Evolutionary conservation across 345 rosid genomes (phyloP), one percentile per base, ranked within the genome.

Genomic region (Citrus sp.): DNA sequence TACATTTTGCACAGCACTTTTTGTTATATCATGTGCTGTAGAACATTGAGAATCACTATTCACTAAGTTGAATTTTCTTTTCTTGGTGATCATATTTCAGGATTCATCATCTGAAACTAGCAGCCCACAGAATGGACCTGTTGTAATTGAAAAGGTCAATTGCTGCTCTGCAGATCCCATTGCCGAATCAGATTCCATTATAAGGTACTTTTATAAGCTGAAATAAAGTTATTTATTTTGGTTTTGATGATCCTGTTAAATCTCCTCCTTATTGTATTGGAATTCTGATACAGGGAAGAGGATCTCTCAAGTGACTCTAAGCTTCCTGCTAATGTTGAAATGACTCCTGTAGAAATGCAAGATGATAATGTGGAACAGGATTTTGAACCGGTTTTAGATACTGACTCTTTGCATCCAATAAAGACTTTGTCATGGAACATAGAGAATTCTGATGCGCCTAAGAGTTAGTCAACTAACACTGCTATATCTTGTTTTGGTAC

Each of bases 401-500:
- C 64, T 21, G 83, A 51, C 13, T 61, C 91, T 77, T 82, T 82
- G 67, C 85, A 88, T 82, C 79, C 91, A 51, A 75, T 76, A 71
- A 80, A 71, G 77, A 68, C 86, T 35, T 77, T 58, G 74, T 74
- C 85, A 72, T 91, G 91, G 97, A 89, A 84, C 78, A 85, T 84
- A 77, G 95, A 90, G 80, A 83, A 88, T 78, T 70, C 61, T 62
- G 91, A 90, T 54, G 91, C 98, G 30, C 98, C 98, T 9, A 86
- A 89, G 83, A 87, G 99, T 96, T 81, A 84, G 92, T 85, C 28
- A 73, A 70, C 69, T 78, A 9, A 35, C 49, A 66, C 78, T 80
- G 51, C 74, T 82, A 51, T 7, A 27, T 18, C 70, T 72, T 66
- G 22, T 30, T 55, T 18, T 61, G 81, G 76, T 58, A 71, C 58